Evolutionary conservation across 257 asterid genomes (phyloP).

Genomic region (Solanum dulcamara): DNA sequence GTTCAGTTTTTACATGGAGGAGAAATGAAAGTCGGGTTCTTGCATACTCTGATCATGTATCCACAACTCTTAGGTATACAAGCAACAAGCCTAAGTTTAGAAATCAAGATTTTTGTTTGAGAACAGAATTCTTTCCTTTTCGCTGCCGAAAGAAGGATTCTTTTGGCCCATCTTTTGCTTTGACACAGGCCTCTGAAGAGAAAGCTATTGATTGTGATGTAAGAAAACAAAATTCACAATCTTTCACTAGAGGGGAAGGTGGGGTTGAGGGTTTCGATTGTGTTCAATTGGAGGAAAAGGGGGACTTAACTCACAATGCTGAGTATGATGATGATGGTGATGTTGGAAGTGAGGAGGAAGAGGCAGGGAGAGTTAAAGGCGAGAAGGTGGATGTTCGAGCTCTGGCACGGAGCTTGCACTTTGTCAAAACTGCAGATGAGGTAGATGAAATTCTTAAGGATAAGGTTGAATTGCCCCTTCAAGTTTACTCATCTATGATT

Average conservation of each 20-base stretch:
- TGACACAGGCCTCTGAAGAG: constrained; percentile 42
- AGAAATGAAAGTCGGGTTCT: constrained; percentile 28
- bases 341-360: constrained; percentile 4
- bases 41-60: too few species aligned
- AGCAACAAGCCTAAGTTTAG: constrained; percentile 2
- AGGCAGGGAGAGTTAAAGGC: neutral
- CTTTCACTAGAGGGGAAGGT: constrained; percentile 4
- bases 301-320: neutral
- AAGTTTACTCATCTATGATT: constrained; percentile 66
- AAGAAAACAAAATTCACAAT: constrained; percentile 13
- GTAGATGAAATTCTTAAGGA: constrained; percentile 56
- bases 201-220: constrained; percentile 20
- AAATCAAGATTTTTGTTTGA: constrained; percentile 1
- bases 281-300: constrained; percentile 5
- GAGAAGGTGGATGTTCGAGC: constrained; percentile 51
- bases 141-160: constrained; percentile 14
- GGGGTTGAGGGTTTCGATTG: constrained; percentile 1
- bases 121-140: constrained; percentile 1
- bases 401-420: constrained; percentile 37
- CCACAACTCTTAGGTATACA: too few species aligned
- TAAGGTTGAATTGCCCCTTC: constrained; percentile 58
- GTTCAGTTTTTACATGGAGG: constrained; percentile 18
- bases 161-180: constrained; percentile 31
- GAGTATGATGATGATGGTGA: neutral
- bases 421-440: constrained; percentile 50